Conservation (phyloP, 2,329 filamentous ascomycete species). For the Xylariaceae sp. region DNA sequence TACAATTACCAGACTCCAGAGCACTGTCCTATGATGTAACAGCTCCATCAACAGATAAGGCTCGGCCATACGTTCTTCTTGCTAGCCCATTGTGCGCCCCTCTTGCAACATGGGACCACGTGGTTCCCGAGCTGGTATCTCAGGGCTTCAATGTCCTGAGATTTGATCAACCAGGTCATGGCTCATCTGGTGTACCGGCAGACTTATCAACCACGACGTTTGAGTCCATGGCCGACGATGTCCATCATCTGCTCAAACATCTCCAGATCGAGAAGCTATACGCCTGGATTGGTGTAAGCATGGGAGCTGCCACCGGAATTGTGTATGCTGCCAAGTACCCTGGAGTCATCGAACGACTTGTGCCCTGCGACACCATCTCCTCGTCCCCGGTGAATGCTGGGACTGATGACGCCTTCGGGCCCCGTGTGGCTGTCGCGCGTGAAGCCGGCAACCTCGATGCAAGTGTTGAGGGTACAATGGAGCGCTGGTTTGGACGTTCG, state of each 20-base stretch:
- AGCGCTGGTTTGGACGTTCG: constrained; percentile 39
- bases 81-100: constrained; percentile 38
- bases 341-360: constrained; percentile 34
- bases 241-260: constrained; percentile 31
- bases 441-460: constrained; percentile 30
- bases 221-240: constrained; percentile 36
- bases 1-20: too few relatives aligned
- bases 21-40: neutral
- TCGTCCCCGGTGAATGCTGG: constrained; percentile 36
- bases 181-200: constrained; percentile 33
- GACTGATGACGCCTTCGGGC: constrained; percentile 33
- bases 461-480: constrained; percentile 31
- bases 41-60: neutral
- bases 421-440: constrained; percentile 33
- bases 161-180: constrained; percentile 43
- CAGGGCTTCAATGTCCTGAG: constrained; percentile 38
- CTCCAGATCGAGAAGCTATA: constrained; percentile 31
- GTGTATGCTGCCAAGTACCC: constrained; percentile 38
- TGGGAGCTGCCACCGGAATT: constrained; percentile 40
- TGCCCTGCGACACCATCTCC: constrained; percentile 39
- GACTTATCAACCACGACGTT: constrained; percentile 36
- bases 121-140: constrained; percentile 32
- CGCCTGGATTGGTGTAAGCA: constrained; percentile 43
- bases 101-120: constrained; percentile 36
- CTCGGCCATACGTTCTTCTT: constrained; percentile 28